A percentile compares a stretch with the other conserved stretches of the same genome.
Conservation (phyloP, 176 grass and related monocot species). For the Oryza glumipatula region DNA sequence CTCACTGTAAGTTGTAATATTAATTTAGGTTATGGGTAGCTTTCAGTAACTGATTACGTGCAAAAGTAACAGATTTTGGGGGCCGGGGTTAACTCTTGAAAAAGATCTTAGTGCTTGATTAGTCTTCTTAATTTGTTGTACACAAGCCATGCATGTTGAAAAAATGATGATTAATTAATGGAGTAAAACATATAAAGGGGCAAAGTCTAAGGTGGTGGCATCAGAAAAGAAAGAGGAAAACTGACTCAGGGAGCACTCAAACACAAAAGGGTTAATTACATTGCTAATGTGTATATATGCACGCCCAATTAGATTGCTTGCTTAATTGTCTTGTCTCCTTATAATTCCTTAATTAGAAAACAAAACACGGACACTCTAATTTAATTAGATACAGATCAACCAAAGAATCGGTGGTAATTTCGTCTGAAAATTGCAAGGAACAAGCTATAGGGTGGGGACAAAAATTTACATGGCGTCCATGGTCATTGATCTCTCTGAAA, state of each 20-base stretch:
- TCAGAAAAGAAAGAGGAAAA: slow-evolving; percentile 38
- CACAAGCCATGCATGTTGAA: slow-evolving; percentile 37
- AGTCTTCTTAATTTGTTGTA: slow-evolving; percentile 5
- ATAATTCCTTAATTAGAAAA: not conserved
- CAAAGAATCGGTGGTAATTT: slow-evolving; percentile 7
- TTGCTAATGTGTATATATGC: slow-evolving; percentile 7
- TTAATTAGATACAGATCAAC: not conserved
- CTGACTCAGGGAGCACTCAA: slow-evolving; percentile 54
- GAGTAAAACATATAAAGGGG: slow-evolving; percentile 23
- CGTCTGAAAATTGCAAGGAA: not conserved
- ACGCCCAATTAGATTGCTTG: slow-evolving; percentile 22
- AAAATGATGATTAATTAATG: slow-evolving; percentile 21
- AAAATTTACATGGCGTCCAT: slow-evolving; percentile 43
- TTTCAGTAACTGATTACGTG: not conserved
- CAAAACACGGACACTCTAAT: slow-evolving; percentile 23
- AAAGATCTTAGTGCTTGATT: slow-evolving; percentile 5
- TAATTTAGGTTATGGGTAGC: slow-evolving; percentile 4
- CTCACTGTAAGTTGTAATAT: not conserved
- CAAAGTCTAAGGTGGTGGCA: slow-evolving; percentile 37
- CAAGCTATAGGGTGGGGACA: slow-evolving; percentile 39
- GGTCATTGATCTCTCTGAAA: slow-evolving; percentile 32
- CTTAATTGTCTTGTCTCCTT: slow-evolving; percentile 12
- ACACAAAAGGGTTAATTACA: not conserved
- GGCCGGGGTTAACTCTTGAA: slow-evolving; percentile 24
- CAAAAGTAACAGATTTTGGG: slow-evolving; percentile 40